Evolutionary conservation across 2,329 filamentous ascomycete genomes (phyloP), one percentile per base, ranked within the genome.

Genomic region (Colletotrichum echinochloae): DNA sequence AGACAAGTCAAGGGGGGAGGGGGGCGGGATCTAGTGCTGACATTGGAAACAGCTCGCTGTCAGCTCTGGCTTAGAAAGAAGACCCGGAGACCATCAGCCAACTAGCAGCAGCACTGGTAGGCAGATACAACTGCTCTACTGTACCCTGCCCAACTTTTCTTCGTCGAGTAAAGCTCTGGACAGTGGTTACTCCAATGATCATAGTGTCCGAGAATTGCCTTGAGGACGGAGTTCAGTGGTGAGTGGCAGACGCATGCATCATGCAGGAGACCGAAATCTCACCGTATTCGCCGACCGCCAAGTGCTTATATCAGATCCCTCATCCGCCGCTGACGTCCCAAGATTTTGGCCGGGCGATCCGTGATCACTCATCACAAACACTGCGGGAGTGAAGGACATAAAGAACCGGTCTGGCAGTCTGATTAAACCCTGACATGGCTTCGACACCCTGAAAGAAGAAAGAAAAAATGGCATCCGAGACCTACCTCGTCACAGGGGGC

Each of bases 401-500:
- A 16, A 16, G 23, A 16, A 14, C 11, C 12, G 4, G 11, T 4
- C 14, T 49, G 23, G 20, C 46, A 6, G 12, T 7, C 5, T 23
- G 23, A 5, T 1, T 49, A 4, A 14, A 26, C 7, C 11, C 2
- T 49, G 2, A 8, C 11, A 26, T 26, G 14, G n/a, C 23, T 26
- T 49, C 23, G 7, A 26, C 1, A 5, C 5, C n/a, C 5, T 6
- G n/a, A n/a, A n/a, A n/a, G n/a, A n/a, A n/a, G 3, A n/a, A 35
- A 35, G 11, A 35, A 35, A 6, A 7, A 37, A 70, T 71, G 64
- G 57, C 57, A 1, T 67, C 57, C 4, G 70, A 74, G 46, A 73
- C 70, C 8, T 73, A 72, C 74, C 81, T 88, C 59, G 83, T 89
- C 56, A 82, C 87, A 46, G 87, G 87, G 61, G 87, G 87, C 74